Conservation (phyloP, 2,329 filamentous ascomycete species). For the Aspergillus terreus region DNA sequence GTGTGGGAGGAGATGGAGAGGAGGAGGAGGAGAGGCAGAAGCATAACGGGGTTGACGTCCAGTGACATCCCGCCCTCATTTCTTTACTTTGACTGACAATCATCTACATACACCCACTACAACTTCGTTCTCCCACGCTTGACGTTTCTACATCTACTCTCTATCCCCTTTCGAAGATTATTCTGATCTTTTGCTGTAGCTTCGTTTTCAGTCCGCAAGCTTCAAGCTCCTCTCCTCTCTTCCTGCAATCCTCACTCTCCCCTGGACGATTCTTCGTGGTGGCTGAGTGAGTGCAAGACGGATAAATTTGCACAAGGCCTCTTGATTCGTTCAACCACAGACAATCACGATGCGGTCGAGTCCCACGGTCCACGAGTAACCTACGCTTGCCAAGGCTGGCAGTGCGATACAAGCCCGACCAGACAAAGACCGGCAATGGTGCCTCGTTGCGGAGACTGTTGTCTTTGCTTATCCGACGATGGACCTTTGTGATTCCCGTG, state of each 20-base stretch:
- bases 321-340: slow-evolving; percentile 9
- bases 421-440: too few species aligned
- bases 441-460: too few species aligned
- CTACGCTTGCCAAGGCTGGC: neutral
- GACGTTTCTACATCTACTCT: too few species aligned
- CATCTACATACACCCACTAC: neutral
- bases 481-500: neutral
- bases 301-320: neutral
- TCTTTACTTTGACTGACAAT: neutral
- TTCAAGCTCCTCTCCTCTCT: too few species aligned
- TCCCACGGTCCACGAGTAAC: slow-evolving; percentile 6
- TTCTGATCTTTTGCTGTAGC: too few species aligned
- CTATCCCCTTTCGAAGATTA: too few species aligned
- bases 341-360: slow-evolving; percentile 7
- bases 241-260: too few species aligned
- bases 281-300: neutral
- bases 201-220: too few species aligned
- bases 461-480: too few species aligned
- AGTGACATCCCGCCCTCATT: neutral
- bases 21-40: neutral
- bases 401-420: neutral
- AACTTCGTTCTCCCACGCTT: too few species aligned
- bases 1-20: neutral
- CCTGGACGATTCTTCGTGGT: neutral
- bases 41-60: neutral